Evolutionary conservation across 768 basidiomycete genomes (phyloP).

Genomic region (Mycena sanguinolenta): DNA sequence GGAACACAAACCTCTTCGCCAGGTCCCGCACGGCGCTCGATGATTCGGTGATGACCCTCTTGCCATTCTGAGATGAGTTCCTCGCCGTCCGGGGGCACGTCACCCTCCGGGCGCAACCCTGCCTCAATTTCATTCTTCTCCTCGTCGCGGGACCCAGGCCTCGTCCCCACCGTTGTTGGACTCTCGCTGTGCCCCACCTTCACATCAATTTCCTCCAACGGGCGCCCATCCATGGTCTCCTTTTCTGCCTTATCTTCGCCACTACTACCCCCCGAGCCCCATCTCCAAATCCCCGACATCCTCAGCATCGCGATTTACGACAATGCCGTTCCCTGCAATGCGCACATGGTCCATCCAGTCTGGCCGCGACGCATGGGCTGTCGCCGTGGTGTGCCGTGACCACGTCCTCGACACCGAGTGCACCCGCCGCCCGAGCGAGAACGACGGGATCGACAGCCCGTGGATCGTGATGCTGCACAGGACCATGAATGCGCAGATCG

Average conservation of each 20-base stretch:
- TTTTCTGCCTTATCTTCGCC: conserved; percentile 18
- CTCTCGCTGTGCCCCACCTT: conserved; percentile 20
- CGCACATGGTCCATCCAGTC: conserved; percentile 89
- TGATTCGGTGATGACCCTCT: conserved; percentile 76
- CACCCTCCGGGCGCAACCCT: conserved; percentile 42
- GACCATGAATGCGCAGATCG: conserved; percentile 96
- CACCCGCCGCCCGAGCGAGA: conserved; percentile 93
- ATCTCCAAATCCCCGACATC: conserved; percentile 44
- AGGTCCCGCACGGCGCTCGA: conserved; percentile 70
- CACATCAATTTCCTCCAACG: conserved; percentile 33
- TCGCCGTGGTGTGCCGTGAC: conserved; percentile 75
- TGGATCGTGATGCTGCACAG: conserved; percentile 90
- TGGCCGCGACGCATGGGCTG: conserved; percentile 52
- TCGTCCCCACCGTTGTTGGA: conserved; percentile 32
- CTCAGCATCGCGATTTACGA: conserved; percentile 80
- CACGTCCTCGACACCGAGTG: conserved; percentile 91
- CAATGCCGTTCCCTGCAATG: conserved; percentile 74
- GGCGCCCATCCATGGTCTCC: conserved; percentile 29
- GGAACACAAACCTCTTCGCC: conserved; percentile 65
- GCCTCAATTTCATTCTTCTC: conserved; percentile 34
- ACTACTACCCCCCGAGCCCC: conserved; percentile 43
- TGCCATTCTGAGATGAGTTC: conserved; percentile 69
- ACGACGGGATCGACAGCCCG: conserved; percentile 94
- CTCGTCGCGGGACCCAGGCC: conserved; percentile 37
- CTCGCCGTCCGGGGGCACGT: conserved; percentile 60